phyloP scores from a whole-genome alignment of 2,329 filamentous ascomycete species.

The Rhinocladiella similis region DNA sequence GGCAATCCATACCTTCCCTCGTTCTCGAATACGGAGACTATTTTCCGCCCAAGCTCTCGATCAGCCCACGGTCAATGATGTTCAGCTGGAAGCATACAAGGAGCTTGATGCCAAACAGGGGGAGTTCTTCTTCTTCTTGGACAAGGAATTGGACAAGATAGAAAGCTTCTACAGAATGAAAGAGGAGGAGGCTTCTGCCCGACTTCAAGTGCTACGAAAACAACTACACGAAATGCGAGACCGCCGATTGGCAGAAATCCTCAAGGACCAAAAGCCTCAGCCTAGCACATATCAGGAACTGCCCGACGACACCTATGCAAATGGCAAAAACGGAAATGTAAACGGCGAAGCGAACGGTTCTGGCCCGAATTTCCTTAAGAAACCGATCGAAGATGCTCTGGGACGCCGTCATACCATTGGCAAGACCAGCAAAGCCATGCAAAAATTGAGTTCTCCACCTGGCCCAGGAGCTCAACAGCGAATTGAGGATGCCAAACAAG shows the following conservation, averaged over 20 bases:
- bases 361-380: slow-evolving; percentile 29
- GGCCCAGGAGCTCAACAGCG: slow-evolving; percentile 34
- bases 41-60: slow-evolving; percentile 33
- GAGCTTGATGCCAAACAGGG: slow-evolving; percentile 71
- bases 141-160: slow-evolving; percentile 84
- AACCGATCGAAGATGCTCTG: slow-evolving; percentile 46
- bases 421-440: slow-evolving; percentile 56
- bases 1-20: slow-evolving; percentile 32
- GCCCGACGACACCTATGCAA: background rate
- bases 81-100: slow-evolving; percentile 57
- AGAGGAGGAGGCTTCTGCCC: slow-evolving; percentile 77
- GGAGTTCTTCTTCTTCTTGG: slow-evolving; percentile 87
- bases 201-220: slow-evolving; percentile 69
- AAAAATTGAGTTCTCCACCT: slow-evolving; percentile 44
- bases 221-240: slow-evolving; percentile 94
- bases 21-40: slow-evolving; percentile 42
- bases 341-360: slow-evolving; percentile 28
- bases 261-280: slow-evolving; percentile 35
- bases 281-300: background rate
- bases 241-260: slow-evolving; percentile 70
- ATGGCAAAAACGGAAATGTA: slow-evolving; percentile 25
- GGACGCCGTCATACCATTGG: slow-evolving; percentile 50
- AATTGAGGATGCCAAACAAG: slow-evolving; percentile 39
- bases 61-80: slow-evolving; percentile 45
- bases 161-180: slow-evolving; percentile 86